phyloP scores from a whole-genome alignment of 345 rosid species.

The Anacardium occidentale region DNA sequence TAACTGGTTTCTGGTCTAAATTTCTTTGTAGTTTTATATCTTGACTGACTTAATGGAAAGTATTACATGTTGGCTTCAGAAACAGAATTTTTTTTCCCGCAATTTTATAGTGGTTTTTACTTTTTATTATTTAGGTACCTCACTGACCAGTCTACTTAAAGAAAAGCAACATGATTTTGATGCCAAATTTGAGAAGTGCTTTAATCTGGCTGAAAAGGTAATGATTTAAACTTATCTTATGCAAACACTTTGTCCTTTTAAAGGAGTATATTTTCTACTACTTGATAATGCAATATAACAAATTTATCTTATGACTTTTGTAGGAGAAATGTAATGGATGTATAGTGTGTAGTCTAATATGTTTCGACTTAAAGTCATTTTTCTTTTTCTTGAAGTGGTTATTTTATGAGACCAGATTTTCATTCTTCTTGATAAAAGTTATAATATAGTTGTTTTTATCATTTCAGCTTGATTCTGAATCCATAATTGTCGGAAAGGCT shows the following conservation, averaged over 20 bases:
- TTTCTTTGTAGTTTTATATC: not conserved
- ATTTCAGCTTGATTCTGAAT: slow-evolving; percentile 65
- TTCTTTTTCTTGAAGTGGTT: slow-evolving; percentile 5
- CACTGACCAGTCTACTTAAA: slow-evolving; percentile 52
- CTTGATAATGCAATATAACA: not conserved
- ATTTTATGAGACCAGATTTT: not conserved
- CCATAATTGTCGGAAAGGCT: slow-evolving; percentile 66
- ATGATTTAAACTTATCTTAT: not conserved
- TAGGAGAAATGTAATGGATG: not conserved
- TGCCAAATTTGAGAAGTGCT: slow-evolving; percentile 54
- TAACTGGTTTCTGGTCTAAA: not conserved
- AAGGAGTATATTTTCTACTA: not conserved
- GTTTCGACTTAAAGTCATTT: too few relatives aligned
- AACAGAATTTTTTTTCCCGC: not conserved
- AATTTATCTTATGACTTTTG: not conserved
- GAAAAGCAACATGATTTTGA: slow-evolving; percentile 68
- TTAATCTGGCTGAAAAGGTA: slow-evolving; percentile 66
- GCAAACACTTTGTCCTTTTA: not conserved
- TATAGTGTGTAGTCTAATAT: not conserved
- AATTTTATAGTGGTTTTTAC: slow-evolving; percentile 2
- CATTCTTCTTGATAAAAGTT: not conserved
- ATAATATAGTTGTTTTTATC: slow-evolving; percentile 19
- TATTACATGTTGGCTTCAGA: not conserved
- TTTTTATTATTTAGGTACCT: slow-evolving; percentile 37
- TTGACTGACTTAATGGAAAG: not conserved